Conservation (phyloP, 257 asterid genomes). For the Verbena officinalis region DNA sequence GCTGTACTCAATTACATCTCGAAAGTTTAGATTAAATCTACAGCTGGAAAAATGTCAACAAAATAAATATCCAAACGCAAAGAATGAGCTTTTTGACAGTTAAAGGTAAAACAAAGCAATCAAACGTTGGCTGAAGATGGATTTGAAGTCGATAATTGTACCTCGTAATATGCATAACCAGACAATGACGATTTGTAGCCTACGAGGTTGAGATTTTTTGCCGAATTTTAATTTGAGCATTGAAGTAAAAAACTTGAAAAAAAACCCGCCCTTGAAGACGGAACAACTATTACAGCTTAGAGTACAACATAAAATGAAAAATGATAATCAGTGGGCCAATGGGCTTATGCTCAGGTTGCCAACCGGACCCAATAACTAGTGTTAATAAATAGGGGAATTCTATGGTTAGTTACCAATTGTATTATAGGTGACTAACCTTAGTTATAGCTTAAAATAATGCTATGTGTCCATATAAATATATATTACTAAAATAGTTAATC, state of each 20-base stretch:
- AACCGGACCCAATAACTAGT: too few relatives aligned
- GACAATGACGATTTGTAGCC: neutral
- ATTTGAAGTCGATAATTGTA: neutral
- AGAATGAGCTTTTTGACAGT: neutral
- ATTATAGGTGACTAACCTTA: too few relatives aligned
- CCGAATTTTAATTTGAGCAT: neutral
- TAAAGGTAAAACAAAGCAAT: neutral
- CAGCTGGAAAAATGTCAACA: neutral
- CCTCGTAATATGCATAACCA: conserved; percentile 2
- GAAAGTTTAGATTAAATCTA: neutral
- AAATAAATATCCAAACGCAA: neutral
- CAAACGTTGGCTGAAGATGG: conserved; percentile 3
- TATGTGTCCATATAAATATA: too few relatives aligned
- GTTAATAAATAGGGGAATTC: too few relatives aligned
- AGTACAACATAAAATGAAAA: neutral
- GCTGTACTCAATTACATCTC: conserved; percentile 3
- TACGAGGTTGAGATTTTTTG: neutral
- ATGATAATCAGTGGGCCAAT: neutral
- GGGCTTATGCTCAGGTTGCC: neutral
- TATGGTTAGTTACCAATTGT: too few relatives aligned
- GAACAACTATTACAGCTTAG: neutral
- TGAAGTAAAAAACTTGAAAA: neutral
- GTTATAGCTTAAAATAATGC: too few relatives aligned
- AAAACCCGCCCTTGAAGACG: neutral
- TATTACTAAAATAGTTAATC: too few relatives aligned